Conservation (phyloP, 2,329 filamentous ascomycete species). For the Clonostachys byssicola region DNA sequence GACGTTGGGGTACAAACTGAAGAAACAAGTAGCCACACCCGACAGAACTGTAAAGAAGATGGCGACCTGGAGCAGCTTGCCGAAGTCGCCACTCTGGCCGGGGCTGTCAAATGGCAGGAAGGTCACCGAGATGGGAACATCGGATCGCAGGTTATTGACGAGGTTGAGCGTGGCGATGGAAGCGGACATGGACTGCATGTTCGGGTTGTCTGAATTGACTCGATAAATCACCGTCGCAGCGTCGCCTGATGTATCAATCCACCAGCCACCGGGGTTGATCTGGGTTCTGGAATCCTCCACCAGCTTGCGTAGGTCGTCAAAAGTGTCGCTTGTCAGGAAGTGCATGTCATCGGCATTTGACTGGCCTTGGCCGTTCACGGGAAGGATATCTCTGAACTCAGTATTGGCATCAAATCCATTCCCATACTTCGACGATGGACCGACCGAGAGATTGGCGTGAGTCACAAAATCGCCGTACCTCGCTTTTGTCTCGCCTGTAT, state of each 20-base stretch:
- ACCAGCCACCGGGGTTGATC: slow-evolving; percentile 74
- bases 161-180: slow-evolving; percentile 57
- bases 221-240: slow-evolving; percentile 65
- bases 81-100: not conserved
- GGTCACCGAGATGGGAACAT: slow-evolving; percentile 33
- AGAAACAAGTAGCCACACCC: slow-evolving; percentile 75
- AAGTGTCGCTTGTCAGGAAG: slow-evolving; percentile 31
- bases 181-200: slow-evolving; percentile 13
- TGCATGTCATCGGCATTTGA: slow-evolving; percentile 4
- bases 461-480: slow-evolving; percentile 11
- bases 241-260: slow-evolving; percentile 54
- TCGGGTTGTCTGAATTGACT: slow-evolving; percentile 48
- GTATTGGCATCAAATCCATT: not conserved
- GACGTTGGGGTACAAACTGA: slow-evolving; percentile 75
- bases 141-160: slow-evolving; percentile 47
- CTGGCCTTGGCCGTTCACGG: slow-evolving; percentile 2
- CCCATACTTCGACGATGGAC: not conserved
- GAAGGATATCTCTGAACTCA: slow-evolving; percentile 3
- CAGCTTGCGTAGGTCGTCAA: slow-evolving; percentile 62
- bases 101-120: slow-evolving; percentile 69
- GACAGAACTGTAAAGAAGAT: slow-evolving; percentile 75
- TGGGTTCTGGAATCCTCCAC: slow-evolving; percentile 59
- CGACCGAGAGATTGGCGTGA: slow-evolving; percentile 10
- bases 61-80: slow-evolving; percentile 57
- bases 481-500: slow-evolving; percentile 1